phyloP scores from a whole-genome alignment of 345 rosid genomes.

The Pugionium dolabratum region DNA sequence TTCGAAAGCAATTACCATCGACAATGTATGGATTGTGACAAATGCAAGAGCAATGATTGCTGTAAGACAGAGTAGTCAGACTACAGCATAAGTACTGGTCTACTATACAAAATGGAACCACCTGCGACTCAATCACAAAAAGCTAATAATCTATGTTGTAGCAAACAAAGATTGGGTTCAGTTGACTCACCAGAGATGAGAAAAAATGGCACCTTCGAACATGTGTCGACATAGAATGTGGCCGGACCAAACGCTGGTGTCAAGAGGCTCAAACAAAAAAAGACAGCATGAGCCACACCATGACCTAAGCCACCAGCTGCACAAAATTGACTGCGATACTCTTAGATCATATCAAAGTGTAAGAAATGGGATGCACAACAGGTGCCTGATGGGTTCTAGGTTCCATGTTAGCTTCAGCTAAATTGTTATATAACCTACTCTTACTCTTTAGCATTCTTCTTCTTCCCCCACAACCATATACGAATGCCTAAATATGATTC shows the following conservation, averaged over 20 bases:
- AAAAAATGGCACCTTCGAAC: slow-evolving; percentile 83
- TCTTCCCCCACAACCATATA: slow-evolving; percentile 13
- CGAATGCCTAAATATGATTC: slow-evolving; percentile 1
- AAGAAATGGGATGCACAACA: slow-evolving; percentile 12
- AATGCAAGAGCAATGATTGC: slow-evolving; percentile 88
- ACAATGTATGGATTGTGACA: slow-evolving; percentile 89
- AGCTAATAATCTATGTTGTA: not conserved
- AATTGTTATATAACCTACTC: not conserved
- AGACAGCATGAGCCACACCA: slow-evolving; percentile 97
- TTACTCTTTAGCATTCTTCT: slow-evolving; percentile 8
- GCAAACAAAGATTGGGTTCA: slow-evolving; percentile 2
- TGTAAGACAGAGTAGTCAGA: slow-evolving; percentile 46
- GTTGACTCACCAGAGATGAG: slow-evolving; percentile 83
- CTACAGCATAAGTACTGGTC: slow-evolving; percentile 30
- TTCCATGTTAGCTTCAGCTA: slow-evolving; percentile 14
- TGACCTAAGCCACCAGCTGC: slow-evolving; percentile 99
- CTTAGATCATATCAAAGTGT: slow-evolving; percentile 35
- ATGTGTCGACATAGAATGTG: slow-evolving; percentile 69
- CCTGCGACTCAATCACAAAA: slow-evolving; percentile 22
- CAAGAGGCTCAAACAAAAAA: slow-evolving; percentile 90
- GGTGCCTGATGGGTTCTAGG: not conserved
- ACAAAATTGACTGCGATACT: slow-evolving; percentile 39
- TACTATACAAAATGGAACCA: slow-evolving; percentile 10
- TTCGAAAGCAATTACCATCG: slow-evolving; percentile 93
- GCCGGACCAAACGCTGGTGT: slow-evolving; percentile 98